Conservation (phyloP, 2,329 filamentous ascomycete species). For the Alternaria tenuissima region DNA sequence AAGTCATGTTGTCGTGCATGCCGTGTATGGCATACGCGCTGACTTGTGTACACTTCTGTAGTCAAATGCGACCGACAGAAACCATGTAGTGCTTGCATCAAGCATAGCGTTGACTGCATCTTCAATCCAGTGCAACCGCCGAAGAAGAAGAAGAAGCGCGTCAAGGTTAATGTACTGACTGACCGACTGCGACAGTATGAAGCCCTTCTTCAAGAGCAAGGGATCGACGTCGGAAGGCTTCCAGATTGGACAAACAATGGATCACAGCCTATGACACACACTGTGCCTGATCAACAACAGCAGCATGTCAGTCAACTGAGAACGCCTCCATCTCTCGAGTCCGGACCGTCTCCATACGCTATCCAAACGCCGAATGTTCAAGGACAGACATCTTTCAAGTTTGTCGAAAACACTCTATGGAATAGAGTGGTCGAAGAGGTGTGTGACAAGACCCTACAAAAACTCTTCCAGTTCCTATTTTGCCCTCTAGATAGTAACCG, state of each 20-base stretch:
- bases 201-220: slow-evolving; percentile 30
- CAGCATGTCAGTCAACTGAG: slow-evolving; percentile 18
- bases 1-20: not conserved
- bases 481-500: not conserved
- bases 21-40: not conserved
- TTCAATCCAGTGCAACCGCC: slow-evolving; percentile 20
- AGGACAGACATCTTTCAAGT: not conserved
- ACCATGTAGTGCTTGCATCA: slow-evolving; percentile 32
- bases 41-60: not conserved
- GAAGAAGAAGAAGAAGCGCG: slow-evolving; percentile 6
- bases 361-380: not conserved
- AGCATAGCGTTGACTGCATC: slow-evolving; percentile 26
- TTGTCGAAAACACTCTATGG: not conserved
- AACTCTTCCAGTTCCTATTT: not conserved
- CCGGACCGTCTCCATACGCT: not conserved
- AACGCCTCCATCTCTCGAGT: not conserved
- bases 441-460: too few species aligned
- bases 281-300: not conserved
- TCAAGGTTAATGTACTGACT: slow-evolving; percentile 20
- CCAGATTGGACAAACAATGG: not conserved
- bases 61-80: slow-evolving; percentile 33
- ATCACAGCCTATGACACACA: not conserved
- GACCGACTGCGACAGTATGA: slow-evolving; percentile 35
- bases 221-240: not conserved
- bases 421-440: not conserved